Percentiles rank a stretch among this genome's conserved stretches.
Conservation (phyloP, 257 asterid genomes). For the Sherardia arvensis region DNA sequence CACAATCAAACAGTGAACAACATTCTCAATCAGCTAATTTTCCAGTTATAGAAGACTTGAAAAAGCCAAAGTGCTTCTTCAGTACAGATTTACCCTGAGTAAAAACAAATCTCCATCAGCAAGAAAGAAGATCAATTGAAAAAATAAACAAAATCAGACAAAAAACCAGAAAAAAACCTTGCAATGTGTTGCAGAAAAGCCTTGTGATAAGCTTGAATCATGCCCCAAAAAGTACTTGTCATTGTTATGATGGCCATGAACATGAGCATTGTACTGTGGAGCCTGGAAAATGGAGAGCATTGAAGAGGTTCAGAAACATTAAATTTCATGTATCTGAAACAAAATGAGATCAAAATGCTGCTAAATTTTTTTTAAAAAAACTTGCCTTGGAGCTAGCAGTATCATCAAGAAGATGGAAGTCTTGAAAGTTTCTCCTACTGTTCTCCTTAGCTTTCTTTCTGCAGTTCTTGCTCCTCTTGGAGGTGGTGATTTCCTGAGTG, state of each 20-base stretch:
- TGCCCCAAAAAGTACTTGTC: constrained; percentile 23
- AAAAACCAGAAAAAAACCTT: constrained; percentile 30
- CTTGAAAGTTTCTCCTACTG: constrained; percentile 11
- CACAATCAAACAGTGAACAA: neutral
- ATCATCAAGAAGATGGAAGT: constrained; percentile 70
- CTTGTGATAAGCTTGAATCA: constrained; percentile 27
- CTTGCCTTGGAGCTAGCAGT: constrained; percentile 83
- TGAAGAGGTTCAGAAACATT: neutral
- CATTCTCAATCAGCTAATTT: constrained; percentile 18
- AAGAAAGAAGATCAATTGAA: neutral
- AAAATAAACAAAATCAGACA: too few species aligned
- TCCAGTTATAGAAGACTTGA: constrained; percentile 40
- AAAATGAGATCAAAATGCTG: neutral
- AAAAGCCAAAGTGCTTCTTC: constrained; percentile 46
- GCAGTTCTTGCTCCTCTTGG: constrained; percentile 16
- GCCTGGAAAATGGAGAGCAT: constrained; percentile 10
- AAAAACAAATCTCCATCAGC: neutral
- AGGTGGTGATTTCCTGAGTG: constrained; percentile 14
- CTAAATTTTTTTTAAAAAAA: neutral
- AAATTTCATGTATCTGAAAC: neutral
- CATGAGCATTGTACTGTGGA: constrained; percentile 31
- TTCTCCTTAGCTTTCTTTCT: constrained; percentile 23
- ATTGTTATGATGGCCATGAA: constrained; percentile 17
- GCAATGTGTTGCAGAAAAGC: constrained; percentile 32
- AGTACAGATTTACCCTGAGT: constrained; percentile 50